Percentiles rank a stretch among this genome's conserved stretches.
Evolutionary conservation across 1,284 basidiomycete genomes (phyloP).

Genomic region (Sporisorium exsertum): DNA sequence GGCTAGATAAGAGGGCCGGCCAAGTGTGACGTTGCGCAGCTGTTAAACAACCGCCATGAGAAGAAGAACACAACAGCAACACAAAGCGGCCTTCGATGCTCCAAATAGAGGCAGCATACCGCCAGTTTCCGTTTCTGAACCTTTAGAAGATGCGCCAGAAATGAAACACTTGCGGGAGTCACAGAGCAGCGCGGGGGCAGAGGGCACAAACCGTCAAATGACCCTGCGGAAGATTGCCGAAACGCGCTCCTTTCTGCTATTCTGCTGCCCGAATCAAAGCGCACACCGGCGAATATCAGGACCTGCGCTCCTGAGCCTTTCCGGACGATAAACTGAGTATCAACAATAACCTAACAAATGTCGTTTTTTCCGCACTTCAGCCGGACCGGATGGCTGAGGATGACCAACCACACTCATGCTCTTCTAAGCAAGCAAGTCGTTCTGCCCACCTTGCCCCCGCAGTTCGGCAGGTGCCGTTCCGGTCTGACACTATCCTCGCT

Average conservation of each 20-base stretch:
- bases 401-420: background rate
- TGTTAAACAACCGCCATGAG: background rate
- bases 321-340: background rate
- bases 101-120: background rate
- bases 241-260: slow-evolving; percentile 14
- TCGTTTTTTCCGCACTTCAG: background rate
- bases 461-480: background rate
- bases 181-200: slow-evolving; percentile 1
- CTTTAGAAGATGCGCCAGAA: background rate
- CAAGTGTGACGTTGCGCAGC: slow-evolving; percentile 6
- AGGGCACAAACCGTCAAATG: slow-evolving; percentile 15
- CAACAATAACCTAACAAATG: background rate
- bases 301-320: background rate
- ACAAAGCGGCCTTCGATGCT: background rate
- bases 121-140: background rate
- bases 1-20: slow-evolving; percentile 7
- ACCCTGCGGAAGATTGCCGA: slow-evolving; percentile 48
- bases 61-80: slow-evolving; percentile 1
- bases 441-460: background rate
- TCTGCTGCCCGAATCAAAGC: too few relatives aligned
- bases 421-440: background rate
- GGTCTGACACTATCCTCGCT: background rate
- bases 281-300: slow-evolving; percentile 15
- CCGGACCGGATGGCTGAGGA: slow-evolving; percentile 3
- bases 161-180: slow-evolving; percentile 1